Base-by-base conservation (phyloP, 331 rosid genomes). In the Acacia concinna region DNA sequence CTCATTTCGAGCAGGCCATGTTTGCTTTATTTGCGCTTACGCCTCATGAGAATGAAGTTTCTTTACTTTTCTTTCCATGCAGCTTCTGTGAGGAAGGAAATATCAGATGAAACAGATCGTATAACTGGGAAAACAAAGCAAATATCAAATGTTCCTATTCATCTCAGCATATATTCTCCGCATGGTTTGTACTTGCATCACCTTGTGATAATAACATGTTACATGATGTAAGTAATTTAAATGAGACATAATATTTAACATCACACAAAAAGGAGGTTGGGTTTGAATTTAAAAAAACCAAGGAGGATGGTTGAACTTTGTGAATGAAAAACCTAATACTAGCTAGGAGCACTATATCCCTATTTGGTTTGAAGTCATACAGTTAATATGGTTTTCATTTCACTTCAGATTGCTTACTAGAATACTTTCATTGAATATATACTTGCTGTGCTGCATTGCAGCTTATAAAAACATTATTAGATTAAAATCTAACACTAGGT, bases 111-210 rank as follows among this genome's bases (percentile, higher is more conserved):
- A 86, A 96, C 98, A 38, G 99, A 96, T 85, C 97, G 98, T 57
- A 90, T 96, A 70, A 96, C 99, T 75, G 99, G 99, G 86, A 89
- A 87, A 91, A 13, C 95, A 71, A 96, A 96, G 81, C 97, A 90
- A 68, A 96, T 96, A 78, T 96, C 99, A n/a, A 91, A 96, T 43
- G 23, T 90, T 83, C 99, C 99, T 66, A 96, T 96, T 87, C 99
- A 96, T 5, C 95, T 96, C 80, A 96, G 99, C 92, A 96, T 96
- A 75, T 93, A 93, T 87, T 96, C 99, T 81, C 98, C 99, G 76
- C 83, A 91, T 85, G 99, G 99, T 96, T 78, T 82, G 91, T 87
- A 77, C 62, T 69, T 84, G n/a, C 28, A 28, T 78, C 68, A 31
- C 65, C 47, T 32, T 34, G 46, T 78, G 51, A 63, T 41, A 38